Evolutionary conservation across 2,329 filamentous ascomycete species (phyloP).

Genomic region (Neofusicoccum ribis): DNA sequence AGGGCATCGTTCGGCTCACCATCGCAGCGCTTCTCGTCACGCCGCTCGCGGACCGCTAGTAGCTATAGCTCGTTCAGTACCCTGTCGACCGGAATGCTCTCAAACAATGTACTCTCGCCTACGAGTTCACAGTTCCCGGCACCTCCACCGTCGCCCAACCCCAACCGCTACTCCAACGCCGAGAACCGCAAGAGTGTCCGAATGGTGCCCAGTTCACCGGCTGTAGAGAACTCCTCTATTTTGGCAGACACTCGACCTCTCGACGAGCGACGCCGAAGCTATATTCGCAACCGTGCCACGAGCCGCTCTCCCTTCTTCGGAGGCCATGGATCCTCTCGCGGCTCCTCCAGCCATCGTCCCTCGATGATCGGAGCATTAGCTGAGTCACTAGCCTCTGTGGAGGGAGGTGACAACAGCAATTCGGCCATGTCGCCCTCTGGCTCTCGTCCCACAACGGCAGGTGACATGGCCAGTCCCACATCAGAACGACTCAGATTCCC

Average conservation of each 20-base stretch:
- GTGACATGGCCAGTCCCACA: neutral
- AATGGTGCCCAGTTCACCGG: slow-evolving; percentile 34
- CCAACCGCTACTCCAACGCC: slow-evolving; percentile 24
- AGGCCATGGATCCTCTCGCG: slow-evolving; percentile 31
- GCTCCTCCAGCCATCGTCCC: slow-evolving; percentile 26
- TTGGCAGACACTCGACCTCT: slow-evolving; percentile 37
- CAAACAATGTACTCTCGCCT: slow-evolving; percentile 32
- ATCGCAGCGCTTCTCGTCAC: neutral
- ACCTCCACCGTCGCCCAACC: slow-evolving; percentile 27
- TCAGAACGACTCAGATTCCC: neutral
- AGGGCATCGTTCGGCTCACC: slow-evolving; percentile 25
- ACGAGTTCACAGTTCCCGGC: slow-evolving; percentile 41
- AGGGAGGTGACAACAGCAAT: neutral
- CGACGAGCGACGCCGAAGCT: slow-evolving; percentile 44
- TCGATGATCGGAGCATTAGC: slow-evolving; percentile 13
- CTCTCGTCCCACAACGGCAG: neutral
- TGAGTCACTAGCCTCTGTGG: neutral
- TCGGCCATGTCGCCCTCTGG: neutral
- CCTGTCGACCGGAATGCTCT: slow-evolving; percentile 37
- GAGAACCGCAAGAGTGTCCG: slow-evolving; percentile 39
- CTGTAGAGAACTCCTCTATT: slow-evolving; percentile 32
- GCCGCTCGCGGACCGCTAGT: slow-evolving; percentile 26
- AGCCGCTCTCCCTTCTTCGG: slow-evolving; percentile 43
- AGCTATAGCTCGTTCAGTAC: slow-evolving; percentile 42
- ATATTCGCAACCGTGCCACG: slow-evolving; percentile 43